Evolutionary conservation across 1,284 basidiomycete genomes (phyloP), one percentile per base, ranked within the genome.

Genomic region (Puccinia sorghi): DNA sequence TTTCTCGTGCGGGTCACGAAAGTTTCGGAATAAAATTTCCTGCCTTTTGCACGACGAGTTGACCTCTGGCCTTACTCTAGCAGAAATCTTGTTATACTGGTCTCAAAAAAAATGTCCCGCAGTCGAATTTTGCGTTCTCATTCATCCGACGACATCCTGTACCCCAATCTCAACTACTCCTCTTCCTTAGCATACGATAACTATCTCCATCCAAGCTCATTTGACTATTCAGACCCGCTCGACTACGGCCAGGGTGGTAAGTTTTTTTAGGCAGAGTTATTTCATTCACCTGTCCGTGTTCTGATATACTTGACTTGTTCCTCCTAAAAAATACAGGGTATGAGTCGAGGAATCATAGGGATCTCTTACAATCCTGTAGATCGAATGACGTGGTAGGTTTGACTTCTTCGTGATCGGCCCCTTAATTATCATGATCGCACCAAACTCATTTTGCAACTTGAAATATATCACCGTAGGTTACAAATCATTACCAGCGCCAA

Each of bases 41-140:
- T 59, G 4, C 15, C 15, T 61, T 61, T n/a, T 15, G 32, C n/a
- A 61, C n/a, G 39, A n/a, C 12, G 32, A 32, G 56, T 59, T 59
- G 12, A 61, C 13, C 57, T 39, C n/a, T 32, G 32, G 2, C 57
- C n/a, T 27, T 39, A 50, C 8, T 15, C 48, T 39, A 7, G 37
- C 12, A 27, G 13, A 59, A 32, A 15, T 59, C 37, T 39, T 6
- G 57, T 7, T 11, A 50, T 50, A 50, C 9, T 50, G 9, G 11
- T 50, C 48, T 17, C 17, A n/a, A 20, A 1, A 2, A 39, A 4
- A 27, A 61, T 61, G 57, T 61, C 32, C 3, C 57, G 57, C 32
- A 61, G 57, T 32, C 57, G 57, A 39, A 27, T 61, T 39, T 37
- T 39, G 13, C 57, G 57, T 9, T 61, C 57, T 61, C 57, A 61